Percentiles rank a stretch among this genome's conserved stretches.
Conservation (phyloP, 257 asterid species). For the Penstemon barbatus region DNA sequence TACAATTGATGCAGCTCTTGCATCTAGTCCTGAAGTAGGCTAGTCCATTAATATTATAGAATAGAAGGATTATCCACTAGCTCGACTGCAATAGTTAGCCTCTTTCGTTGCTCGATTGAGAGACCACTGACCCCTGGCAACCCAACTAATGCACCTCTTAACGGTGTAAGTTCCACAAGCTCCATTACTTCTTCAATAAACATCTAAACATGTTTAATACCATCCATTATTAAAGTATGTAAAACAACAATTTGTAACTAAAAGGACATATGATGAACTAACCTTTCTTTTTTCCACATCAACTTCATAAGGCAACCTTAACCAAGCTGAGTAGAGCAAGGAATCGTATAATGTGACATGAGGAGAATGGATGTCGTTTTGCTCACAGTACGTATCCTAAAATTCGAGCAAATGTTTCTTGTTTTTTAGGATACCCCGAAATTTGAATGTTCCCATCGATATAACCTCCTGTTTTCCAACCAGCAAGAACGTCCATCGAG, state of each 20-base stretch:
- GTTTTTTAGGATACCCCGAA: slow-evolving; percentile 66
- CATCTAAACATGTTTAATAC: slow-evolving; percentile 34
- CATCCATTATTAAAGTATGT: not conserved
- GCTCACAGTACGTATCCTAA: slow-evolving; percentile 64
- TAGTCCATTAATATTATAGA: slow-evolving; percentile 75
- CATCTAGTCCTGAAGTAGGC: slow-evolving; percentile 71
- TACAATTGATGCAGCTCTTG: slow-evolving; percentile 77
- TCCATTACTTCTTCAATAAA: slow-evolving; percentile 63
- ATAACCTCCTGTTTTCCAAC: slow-evolving; percentile 74
- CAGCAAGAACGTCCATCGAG: slow-evolving; percentile 71
- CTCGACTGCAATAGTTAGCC: slow-evolving; percentile 73
- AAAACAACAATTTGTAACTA: not conserved
- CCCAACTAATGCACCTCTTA: slow-evolving; percentile 61
- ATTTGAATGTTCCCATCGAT: slow-evolving; percentile 55
- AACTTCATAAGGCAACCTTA: slow-evolving; percentile 52
- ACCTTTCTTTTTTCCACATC: slow-evolving; percentile 49
- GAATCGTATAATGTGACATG: slow-evolving; percentile 62
- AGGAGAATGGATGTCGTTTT: slow-evolving; percentile 70
- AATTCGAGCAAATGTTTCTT: slow-evolving; percentile 68
- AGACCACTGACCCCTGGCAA: slow-evolving; percentile 64
- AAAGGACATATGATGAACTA: slow-evolving; percentile 8
- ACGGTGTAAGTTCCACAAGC: slow-evolving; percentile 55
- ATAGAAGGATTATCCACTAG: slow-evolving; percentile 70
- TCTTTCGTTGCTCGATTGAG: slow-evolving; percentile 70
- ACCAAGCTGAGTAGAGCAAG: slow-evolving; percentile 63